Percentiles rank a stretch among this genome's conserved stretches.
Conservation (phyloP, 176 grass and related monocot genomes). For the Stipa capillata region DNA sequence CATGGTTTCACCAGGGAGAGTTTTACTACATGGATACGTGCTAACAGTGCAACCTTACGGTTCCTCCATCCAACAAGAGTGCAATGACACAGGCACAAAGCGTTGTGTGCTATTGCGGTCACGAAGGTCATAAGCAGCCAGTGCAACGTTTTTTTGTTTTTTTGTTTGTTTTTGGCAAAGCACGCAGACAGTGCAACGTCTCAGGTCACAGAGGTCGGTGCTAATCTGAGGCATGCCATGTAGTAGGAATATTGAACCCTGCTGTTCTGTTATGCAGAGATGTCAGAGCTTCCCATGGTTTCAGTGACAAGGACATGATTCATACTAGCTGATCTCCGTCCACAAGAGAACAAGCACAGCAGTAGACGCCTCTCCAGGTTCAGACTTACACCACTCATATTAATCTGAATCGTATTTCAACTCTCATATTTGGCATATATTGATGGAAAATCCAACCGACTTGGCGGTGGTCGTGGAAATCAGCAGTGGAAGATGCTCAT, state of each 20-base stretch:
- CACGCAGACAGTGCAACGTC: not conserved
- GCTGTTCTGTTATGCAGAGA: not conserved
- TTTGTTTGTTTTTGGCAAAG: no score
- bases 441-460: constrained; percentile 4
- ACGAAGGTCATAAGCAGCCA: not conserved
- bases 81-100: not conserved
- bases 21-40: not conserved
- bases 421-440: not conserved
- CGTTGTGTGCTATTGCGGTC: not conserved
- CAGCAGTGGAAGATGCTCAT: not conserved
- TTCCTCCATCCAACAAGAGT: not conserved
- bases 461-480: not conserved
- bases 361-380: not conserved
- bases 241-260: not conserved
- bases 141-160: no score
- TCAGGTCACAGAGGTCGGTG: not conserved
- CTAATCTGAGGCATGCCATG: not conserved
- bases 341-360: not conserved
- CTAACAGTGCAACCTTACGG: not conserved
- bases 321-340: not conserved
- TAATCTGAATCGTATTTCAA: not conserved
- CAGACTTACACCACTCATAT: not conserved
- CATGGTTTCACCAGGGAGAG: not conserved
- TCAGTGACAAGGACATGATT: constrained; percentile 17
- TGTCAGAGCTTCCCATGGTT: constrained; percentile 35